Conservation (phyloP, 345 rosid species). For the Eucalyptus polyanthemos region DNA sequence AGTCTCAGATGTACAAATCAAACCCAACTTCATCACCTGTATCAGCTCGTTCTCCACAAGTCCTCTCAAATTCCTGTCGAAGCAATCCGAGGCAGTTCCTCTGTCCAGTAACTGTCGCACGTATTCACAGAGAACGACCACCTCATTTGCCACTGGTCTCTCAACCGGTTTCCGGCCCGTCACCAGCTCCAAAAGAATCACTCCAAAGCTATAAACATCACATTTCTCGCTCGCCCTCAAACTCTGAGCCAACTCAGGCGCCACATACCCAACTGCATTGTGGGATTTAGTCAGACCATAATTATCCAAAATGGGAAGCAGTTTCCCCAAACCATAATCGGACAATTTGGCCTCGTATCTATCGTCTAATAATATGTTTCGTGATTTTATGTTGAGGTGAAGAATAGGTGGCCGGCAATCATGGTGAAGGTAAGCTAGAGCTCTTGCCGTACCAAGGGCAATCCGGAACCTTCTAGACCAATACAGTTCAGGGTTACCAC, state of each 20-base stretch:
- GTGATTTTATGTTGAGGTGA: slow-evolving; percentile 86
- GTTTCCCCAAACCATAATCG: slow-evolving; percentile 71
- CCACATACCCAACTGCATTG: slow-evolving; percentile 94
- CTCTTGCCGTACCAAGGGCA: slow-evolving; percentile 80
- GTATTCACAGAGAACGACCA: slow-evolving; percentile 68
- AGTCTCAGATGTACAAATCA: slow-evolving; percentile 65
- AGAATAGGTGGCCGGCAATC: slow-evolving; percentile 85
- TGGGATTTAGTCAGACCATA: slow-evolving; percentile 64
- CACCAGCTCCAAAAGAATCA: slow-evolving; percentile 83
- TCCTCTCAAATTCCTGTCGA: slow-evolving; percentile 61
- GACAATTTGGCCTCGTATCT: slow-evolving; percentile 69
- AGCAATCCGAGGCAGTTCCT: slow-evolving; percentile 78
- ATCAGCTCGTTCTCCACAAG: slow-evolving; percentile 82
- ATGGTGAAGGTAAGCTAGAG: slow-evolving; percentile 86
- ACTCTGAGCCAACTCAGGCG: slow-evolving; percentile 89
- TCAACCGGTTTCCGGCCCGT: slow-evolving; percentile 94
- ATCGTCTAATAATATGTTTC: slow-evolving; percentile 76
- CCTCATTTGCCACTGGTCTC: slow-evolving; percentile 49
- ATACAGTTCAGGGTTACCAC: slow-evolving; percentile 44
- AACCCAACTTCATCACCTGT: slow-evolving; percentile 87
- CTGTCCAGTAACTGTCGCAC: slow-evolving; percentile 64
- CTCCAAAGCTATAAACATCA: slow-evolving; percentile 89
- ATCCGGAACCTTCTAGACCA: slow-evolving; percentile 89
- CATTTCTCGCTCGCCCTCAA: slow-evolving; percentile 73
- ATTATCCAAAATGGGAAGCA: slow-evolving; percentile 77